Base-by-base conservation (phyloP, 2,329 filamentous ascomycete species). In the Scleromitrula shiraiana region DNA sequence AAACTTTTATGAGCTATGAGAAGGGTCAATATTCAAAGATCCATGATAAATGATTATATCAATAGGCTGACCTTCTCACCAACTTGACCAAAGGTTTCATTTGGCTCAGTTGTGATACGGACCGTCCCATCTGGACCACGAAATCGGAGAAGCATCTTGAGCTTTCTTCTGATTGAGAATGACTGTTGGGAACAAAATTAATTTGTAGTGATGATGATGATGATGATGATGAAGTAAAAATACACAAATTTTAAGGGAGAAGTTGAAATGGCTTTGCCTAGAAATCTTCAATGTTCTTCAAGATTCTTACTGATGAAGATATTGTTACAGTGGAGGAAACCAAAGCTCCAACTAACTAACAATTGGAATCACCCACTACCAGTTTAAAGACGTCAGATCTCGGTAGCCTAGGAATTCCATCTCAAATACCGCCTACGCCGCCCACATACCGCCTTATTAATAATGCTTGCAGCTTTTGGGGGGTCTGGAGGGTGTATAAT, bases 111-210 rank as follows among this genome's bases (percentile, higher is more conserved):
- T 43, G 76, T 86, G 61, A 97, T 74, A 59, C 93, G 85, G 68
- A 90, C 83, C 75, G 93, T 93, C 71, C 93, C 93, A 71, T 96
- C 89, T 55, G 87, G 88, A 65, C 89, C 89, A 61, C 90, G 83
- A 51, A 59, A 59, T 51, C 59, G 53, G 23, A 61, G 51, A 41
- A 61, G 53, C 58, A 60, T 62, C 36, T 40, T 57, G 38, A 50
- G 14, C 38, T 41, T 30, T 29, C n/a, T 19, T 20, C 20, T 37
- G 33, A 10, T 19, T n/a, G n/a, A n/a, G n/a, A n/a, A n/a, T n/a
- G n/a, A n/a, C n/a, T n/a, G n/a, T n/a, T n/a, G n/a, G n/a, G n/a
- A n/a, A n/a, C n/a, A n/a, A n/a, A n/a, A n/a, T n/a, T n/a, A n/a
- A n/a, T n/a, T n/a, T n/a, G n/a, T n/a, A n/a, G n/a, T n/a, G n/a